phyloP scores from a whole-genome alignment of 1,284 basidiomycete genomes.

The Rhodotorula sp. region DNA sequence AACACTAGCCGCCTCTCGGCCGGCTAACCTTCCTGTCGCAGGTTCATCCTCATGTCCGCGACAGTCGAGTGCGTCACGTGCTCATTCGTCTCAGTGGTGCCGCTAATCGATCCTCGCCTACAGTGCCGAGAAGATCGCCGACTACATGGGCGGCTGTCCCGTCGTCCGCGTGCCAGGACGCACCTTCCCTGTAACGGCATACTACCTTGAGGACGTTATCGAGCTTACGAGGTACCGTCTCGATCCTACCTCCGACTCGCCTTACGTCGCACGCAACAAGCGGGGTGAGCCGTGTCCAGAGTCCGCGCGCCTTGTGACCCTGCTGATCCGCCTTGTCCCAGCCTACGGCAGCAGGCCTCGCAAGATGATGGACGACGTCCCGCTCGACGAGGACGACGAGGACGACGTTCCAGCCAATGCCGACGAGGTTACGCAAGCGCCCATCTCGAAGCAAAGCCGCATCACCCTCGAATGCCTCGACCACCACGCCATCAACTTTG shows the following conservation, averaged over 20 bases:
- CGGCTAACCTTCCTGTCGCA: slow-evolving; percentile 46
- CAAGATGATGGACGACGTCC: slow-evolving; percentile 65
- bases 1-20: too few species aligned
- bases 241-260: slow-evolving; percentile 64
- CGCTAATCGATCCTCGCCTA: not conserved
- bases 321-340: slow-evolving; percentile 40
- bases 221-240: slow-evolving; percentile 83
- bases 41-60: slow-evolving; percentile 95
- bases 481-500: slow-evolving; percentile 84
- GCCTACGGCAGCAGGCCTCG: slow-evolving; percentile 63
- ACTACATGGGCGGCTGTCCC: slow-evolving; percentile 87
- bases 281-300: slow-evolving; percentile 8
- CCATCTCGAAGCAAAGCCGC: slow-evolving; percentile 60
- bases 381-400: slow-evolving; percentile 67
- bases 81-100: not conserved
- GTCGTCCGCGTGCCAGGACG: slow-evolving; percentile 82
- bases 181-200: slow-evolving; percentile 90
- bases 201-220: slow-evolving; percentile 89
- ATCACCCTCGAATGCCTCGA: slow-evolving; percentile 83
- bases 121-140: slow-evolving; percentile 78
- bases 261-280: slow-evolving; percentile 59
- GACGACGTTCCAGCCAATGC: slow-evolving; percentile 59
- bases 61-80: slow-evolving; percentile 65
- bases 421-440: slow-evolving; percentile 40
- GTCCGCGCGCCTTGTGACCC: not conserved